A percentile compares a stretch with the other conserved stretches of the same genome.
Conservation (phyloP, 2,329 filamentous ascomycete genomes). For the Beauveria pseudobassiana region DNA sequence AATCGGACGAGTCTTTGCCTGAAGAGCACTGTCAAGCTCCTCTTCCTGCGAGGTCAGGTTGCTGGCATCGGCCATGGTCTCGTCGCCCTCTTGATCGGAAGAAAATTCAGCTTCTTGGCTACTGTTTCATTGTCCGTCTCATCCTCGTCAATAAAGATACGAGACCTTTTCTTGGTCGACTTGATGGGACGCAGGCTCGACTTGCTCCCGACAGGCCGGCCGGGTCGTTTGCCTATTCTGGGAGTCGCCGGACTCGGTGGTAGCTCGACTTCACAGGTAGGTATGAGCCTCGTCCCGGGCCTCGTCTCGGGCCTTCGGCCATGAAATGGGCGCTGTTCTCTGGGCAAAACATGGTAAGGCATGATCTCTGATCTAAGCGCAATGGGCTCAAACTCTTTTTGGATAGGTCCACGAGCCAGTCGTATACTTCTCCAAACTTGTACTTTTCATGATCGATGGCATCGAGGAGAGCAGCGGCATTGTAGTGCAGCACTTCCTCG, state of each 20-base stretch:
- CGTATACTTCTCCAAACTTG: constrained; percentile 23
- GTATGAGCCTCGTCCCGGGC: neutral
- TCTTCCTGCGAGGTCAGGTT: constrained; percentile 15
- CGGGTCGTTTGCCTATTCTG: constrained; percentile 24
- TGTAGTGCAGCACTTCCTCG: constrained; percentile 37
- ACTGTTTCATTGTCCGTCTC: constrained; percentile 27
- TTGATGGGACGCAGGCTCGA: constrained; percentile 36
- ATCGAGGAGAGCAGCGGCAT: constrained; percentile 32
- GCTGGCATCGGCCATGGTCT: constrained; percentile 24
- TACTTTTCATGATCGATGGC: constrained; percentile 28
- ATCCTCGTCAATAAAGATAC: constrained; percentile 31
- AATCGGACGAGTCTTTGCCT: neutral
- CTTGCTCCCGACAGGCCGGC: constrained; percentile 35
- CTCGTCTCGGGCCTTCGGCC: constrained; percentile 2
- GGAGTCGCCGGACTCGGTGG: constrained; percentile 8
- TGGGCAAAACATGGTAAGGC: constrained; percentile 20
- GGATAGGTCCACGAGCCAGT: constrained; percentile 26
- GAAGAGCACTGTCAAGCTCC: neutral
- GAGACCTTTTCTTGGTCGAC: constrained; percentile 37
- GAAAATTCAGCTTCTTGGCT: constrained; percentile 9
- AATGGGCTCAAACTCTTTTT: constrained; percentile 19
- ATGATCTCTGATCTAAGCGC: constrained; percentile 23
- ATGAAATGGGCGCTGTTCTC: constrained; percentile 15
- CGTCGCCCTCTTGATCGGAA: constrained; percentile 20
- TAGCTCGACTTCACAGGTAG: constrained; percentile 2